Percentiles rank a stretch among this genome's conserved stretches.
Evolutionary conservation across 2,329 filamentous ascomycete species (phyloP).

Genomic region (Parastagonospora avenae): DNA sequence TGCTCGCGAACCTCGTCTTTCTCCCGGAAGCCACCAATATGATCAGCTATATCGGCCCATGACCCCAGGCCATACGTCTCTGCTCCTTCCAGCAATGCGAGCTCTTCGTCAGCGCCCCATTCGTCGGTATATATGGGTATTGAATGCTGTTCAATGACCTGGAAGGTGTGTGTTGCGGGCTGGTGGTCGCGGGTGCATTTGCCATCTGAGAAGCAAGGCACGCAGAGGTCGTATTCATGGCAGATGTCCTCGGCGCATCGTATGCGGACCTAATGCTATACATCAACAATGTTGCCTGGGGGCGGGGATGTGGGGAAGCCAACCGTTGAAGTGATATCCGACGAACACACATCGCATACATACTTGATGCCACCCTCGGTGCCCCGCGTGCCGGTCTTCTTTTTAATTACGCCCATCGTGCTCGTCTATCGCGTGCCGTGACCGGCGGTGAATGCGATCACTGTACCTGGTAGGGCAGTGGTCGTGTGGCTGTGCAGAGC

Average conservation of each 20-base stretch:
- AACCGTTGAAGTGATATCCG: conserved; percentile 96
- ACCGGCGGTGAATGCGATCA: conserved; percentile 9
- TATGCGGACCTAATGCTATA: conserved; percentile 78
- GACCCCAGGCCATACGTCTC: conserved; percentile 96
- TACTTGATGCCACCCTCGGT: conserved; percentile 83
- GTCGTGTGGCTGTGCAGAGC: conserved; percentile 31
- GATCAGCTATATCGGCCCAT: conserved; percentile 97
- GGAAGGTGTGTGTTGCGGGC: conserved; percentile 82
- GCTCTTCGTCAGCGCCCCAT: conserved; percentile 96
- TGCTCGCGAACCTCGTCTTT: conserved; percentile 97
- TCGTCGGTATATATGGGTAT: conserved; percentile 94
- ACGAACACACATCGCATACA: conserved; percentile 95
- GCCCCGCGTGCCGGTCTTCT: conserved; percentile 86
- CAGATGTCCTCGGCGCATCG: conserved; percentile 78
- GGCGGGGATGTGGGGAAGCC: conserved; percentile 42
- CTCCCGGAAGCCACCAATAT: conserved; percentile 91
- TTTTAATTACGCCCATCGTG: conserved; percentile 90
- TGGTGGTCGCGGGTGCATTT: conserved; percentile 82
- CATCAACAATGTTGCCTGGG: conserved; percentile 1
- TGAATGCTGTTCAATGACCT: conserved; percentile 97
- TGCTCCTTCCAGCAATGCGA: conserved; percentile 89
- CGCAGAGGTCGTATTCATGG: conserved; percentile 95
- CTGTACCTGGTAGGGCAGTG: conserved; percentile 1
- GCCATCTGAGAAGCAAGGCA: conserved; percentile 88
- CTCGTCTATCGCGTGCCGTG: conserved; percentile 13